Evolutionary conservation across 257 asterid genomes (phyloP).

Genomic region (Avicennia marina): DNA sequence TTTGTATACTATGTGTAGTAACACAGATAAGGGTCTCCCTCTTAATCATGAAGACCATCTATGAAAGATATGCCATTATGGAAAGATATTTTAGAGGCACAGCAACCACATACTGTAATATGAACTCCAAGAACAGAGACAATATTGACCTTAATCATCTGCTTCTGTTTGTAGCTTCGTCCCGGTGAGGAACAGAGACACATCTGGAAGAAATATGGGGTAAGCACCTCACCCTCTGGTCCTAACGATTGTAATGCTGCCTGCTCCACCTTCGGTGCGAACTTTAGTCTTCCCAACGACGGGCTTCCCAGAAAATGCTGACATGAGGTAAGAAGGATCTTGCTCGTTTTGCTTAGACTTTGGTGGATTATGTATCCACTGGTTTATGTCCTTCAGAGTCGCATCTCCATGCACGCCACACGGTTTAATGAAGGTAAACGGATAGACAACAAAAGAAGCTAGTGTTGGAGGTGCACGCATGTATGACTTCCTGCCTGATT

Average conservation of each 20-base stretch:
- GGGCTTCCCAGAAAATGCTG: slow-evolving; percentile 93
- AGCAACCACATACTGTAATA: background rate
- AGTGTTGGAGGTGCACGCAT: slow-evolving; percentile 56
- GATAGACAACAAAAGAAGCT: slow-evolving; percentile 63
- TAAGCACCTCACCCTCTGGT: slow-evolving; percentile 50
- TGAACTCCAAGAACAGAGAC: slow-evolving; percentile 5
- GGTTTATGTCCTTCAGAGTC: slow-evolving; percentile 86
- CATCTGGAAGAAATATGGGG: background rate
- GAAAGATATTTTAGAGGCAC: background rate
- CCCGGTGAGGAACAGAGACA: background rate
- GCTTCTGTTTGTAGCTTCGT: slow-evolving; percentile 20
- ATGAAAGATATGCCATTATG: background rate
- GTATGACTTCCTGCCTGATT: slow-evolving; percentile 68
- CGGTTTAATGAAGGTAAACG: slow-evolving; percentile 79
- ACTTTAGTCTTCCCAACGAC: slow-evolving; percentile 89
- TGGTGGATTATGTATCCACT: slow-evolving; percentile 61
- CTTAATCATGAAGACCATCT: slow-evolving; percentile 14
- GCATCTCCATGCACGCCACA: slow-evolving; percentile 73
- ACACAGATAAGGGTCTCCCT: background rate
- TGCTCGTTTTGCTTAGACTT: slow-evolving; percentile 39
- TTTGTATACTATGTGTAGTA: background rate
- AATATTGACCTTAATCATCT: slow-evolving; percentile 18
- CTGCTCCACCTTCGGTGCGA: slow-evolving; percentile 84
- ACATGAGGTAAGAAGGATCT: slow-evolving; percentile 53
- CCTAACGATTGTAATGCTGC: slow-evolving; percentile 85